Evolutionary conservation across 164 flowering plant genomes (phyloP).

Genomic region (Malania oleifera): DNA sequence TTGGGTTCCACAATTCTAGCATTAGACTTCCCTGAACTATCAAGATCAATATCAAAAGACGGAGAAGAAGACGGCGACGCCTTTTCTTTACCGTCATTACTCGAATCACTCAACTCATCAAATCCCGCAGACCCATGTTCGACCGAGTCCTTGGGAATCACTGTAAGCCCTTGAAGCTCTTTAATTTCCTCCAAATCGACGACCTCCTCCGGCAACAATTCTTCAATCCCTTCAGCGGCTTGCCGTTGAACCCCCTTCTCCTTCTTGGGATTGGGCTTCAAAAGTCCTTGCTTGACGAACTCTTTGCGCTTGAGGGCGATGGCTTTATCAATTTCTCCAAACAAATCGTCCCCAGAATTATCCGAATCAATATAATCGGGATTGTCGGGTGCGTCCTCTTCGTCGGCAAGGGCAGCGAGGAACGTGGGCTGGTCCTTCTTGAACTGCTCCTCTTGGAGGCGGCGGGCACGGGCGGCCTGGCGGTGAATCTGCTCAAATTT

Average conservation of each 20-base stretch:
- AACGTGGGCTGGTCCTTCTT: slow-evolving; percentile 58
- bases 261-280: slow-evolving; percentile 59
- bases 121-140: slow-evolving; percentile 14
- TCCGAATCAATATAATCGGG: slow-evolving; percentile 10
- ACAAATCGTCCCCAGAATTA: slow-evolving; percentile 65
- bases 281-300: slow-evolving; percentile 72
- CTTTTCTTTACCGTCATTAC: background rate
- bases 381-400: slow-evolving; percentile 56
- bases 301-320: slow-evolving; percentile 74
- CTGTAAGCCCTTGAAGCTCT: slow-evolving; percentile 54
- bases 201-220: slow-evolving; percentile 65
- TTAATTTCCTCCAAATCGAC: slow-evolving; percentile 85
- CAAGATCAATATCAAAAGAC: slow-evolving; percentile 72
- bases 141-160: slow-evolving; percentile 25
- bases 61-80: slow-evolving; percentile 13
- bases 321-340: slow-evolving; percentile 79
- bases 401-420: slow-evolving; percentile 65
- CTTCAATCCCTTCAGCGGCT: slow-evolving; percentile 36
- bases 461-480: slow-evolving; percentile 68
- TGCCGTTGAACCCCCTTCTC: slow-evolving; percentile 9
- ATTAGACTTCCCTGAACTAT: slow-evolving; percentile 48
- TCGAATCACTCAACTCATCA: slow-evolving; percentile 27
- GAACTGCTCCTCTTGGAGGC: slow-evolving; percentile 63
- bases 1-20: slow-evolving; percentile 80
- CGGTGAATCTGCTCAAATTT: slow-evolving; percentile 73